phyloP scores from a whole-genome alignment of 2,329 filamentous ascomycete species.

The Hypoxylon sp. region DNA sequence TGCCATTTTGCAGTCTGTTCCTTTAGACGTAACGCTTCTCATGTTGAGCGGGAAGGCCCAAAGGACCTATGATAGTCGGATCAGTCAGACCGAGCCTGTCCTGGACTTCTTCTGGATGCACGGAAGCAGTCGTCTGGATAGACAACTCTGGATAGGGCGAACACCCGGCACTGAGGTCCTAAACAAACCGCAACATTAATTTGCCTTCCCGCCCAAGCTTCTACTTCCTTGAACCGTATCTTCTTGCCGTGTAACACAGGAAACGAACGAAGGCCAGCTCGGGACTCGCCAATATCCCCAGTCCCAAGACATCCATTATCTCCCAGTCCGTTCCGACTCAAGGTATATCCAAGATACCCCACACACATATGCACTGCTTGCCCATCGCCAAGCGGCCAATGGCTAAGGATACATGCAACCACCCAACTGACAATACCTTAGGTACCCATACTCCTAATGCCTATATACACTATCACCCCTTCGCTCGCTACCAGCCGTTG shows the following conservation, averaged over 20 bases:
- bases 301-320: too few relatives aligned
- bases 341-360: not conserved
- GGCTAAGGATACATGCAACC: conserved; percentile 31
- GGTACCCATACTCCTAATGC: conserved; percentile 9
- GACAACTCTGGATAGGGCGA: not conserved
- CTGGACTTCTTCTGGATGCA: too few relatives aligned
- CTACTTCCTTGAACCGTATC: conserved; percentile 11
- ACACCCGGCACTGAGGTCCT: not conserved
- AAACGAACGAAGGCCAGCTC: conserved; percentile 14
- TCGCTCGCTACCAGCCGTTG: conserved; percentile 11
- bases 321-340: conserved; percentile 4
- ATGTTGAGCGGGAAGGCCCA: conserved; percentile 15
- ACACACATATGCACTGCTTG: conserved; percentile 5
- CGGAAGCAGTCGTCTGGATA: conserved; percentile 7
- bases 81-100: not conserved
- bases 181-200: not conserved
- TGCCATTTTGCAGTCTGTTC: not conserved
- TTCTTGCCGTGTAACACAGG: conserved; percentile 26
- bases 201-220: conserved; percentile 7
- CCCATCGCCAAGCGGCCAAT: conserved; percentile 16
- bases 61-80: not conserved
- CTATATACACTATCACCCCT: conserved; percentile 16
- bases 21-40: not conserved
- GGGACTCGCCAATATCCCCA: conserved; percentile 8
- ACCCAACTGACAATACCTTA: conserved; percentile 19